Conservation (phyloP, 2,329 filamentous ascomycete species). For the Cladosporium sp. region DNA sequence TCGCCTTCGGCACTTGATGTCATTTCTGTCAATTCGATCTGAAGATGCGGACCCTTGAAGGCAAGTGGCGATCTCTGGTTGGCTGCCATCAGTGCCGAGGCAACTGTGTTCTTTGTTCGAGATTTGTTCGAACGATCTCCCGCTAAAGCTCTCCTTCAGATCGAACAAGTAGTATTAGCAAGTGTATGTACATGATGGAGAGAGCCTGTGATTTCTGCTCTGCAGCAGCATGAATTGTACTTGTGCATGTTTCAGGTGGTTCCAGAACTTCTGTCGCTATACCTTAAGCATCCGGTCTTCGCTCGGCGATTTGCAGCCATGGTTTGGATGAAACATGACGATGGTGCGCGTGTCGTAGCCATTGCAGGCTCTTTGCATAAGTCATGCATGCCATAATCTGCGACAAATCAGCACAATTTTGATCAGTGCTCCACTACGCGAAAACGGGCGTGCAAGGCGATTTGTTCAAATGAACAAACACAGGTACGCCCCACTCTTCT, state of each 20-base stretch:
- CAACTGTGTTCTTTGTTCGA: not conserved
- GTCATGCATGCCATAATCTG: too few species aligned
- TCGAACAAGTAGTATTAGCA: too few species aligned
- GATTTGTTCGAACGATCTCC: not conserved
- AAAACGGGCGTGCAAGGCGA: too few species aligned
- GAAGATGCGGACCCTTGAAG: constrained; percentile 3
- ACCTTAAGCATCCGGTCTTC: not conserved
- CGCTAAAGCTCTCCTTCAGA: too few species aligned
- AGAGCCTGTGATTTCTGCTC: too few species aligned
- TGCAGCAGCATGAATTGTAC: not conserved
- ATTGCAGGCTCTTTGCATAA: too few species aligned
- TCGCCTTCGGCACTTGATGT: constrained; percentile 10
- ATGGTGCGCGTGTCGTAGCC: not conserved
- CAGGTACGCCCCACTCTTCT: too few species aligned
- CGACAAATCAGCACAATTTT: too few species aligned
- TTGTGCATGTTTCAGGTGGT: not conserved
- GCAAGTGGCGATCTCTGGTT: not conserved
- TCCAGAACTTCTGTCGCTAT: not conserved
- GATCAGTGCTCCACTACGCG: too few species aligned
- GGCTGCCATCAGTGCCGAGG: not conserved
- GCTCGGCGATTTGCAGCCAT: not conserved
- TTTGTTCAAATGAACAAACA: too few species aligned
- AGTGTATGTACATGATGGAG: too few species aligned
- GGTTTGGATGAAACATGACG: not conserved
- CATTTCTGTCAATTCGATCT: constrained; percentile 5